These are phyloP conservation scores for Puccinellia tenuiflora DNA, from an alignment of 176 grass and related monocot species.

Conservation along the genomic window DNA sequence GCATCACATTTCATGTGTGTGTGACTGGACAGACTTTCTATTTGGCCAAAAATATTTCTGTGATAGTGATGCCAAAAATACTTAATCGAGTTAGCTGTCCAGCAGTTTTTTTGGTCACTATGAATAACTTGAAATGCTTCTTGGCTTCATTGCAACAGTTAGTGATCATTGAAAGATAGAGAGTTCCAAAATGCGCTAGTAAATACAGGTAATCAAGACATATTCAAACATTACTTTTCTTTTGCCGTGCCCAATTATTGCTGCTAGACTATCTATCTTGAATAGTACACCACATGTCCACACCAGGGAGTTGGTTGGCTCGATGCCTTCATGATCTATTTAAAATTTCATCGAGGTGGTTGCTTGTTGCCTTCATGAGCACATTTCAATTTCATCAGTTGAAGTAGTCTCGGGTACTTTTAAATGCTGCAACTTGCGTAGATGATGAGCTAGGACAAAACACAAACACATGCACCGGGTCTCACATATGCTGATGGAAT, in stretches of 20 bases:
- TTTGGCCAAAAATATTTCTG: not conserved
- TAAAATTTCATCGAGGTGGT: not conserved
- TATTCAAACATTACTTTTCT: not conserved
- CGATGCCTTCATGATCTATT: not conserved
- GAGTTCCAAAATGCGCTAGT: not conserved
- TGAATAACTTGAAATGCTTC: not conserved
- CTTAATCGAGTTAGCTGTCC: not conserved
- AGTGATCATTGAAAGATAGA: not conserved
- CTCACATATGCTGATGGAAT: not conserved
- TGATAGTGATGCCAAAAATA: not conserved
- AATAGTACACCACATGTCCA: not conserved
- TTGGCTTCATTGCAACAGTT: not conserved
- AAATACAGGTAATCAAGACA: not conserved
- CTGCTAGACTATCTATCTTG: not conserved
- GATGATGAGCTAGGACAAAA: not conserved
- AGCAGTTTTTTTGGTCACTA: not conserved
- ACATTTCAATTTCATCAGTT: not conserved
- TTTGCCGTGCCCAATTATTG: not conserved
- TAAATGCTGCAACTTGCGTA: not conserved
- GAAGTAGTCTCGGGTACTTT: not conserved
- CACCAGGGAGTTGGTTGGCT: not conserved
- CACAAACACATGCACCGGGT: not conserved
- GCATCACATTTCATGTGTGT: not conserved
- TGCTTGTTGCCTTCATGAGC: not conserved
- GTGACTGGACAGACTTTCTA: not conserved